A percentile compares a stretch with the other conserved stretches of the same genome.
These are phyloP conservation scores for Plasmopara viticola DNA, from an alignment of 352 stramenopile genomes.

Conservation along the genomic window DNA sequence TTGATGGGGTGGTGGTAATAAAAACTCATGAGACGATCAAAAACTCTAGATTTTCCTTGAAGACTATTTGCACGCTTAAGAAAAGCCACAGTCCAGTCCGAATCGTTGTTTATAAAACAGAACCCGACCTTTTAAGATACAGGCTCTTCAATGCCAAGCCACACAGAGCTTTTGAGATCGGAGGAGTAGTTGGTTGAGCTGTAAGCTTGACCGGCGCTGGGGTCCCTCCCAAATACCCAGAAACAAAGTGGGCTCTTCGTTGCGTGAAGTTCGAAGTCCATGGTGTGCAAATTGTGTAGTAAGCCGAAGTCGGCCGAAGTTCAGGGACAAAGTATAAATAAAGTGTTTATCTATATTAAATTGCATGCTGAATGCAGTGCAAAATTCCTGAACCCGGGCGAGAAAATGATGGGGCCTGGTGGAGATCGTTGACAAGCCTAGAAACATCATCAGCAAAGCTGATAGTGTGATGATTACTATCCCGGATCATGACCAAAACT, in stretches of 20 bases:
- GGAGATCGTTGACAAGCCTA: not conserved
- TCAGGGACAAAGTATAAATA: not conserved
- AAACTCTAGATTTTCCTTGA: not conserved
- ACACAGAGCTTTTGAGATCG: conserved; percentile 1
- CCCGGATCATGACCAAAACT: not conserved
- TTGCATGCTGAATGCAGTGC: too few species aligned
- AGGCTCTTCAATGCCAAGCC: not conserved
- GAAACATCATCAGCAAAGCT: conserved; percentile 1
- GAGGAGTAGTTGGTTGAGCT: not conserved
- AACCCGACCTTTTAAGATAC: not conserved
- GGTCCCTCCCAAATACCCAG: not conserved
- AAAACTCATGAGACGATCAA: not conserved
- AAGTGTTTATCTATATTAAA: too few species aligned
- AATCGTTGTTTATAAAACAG: not conserved
- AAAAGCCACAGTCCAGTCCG: too few species aligned
- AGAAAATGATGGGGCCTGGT: not conserved
- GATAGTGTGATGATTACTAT: not conserved
- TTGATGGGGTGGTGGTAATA: not conserved
- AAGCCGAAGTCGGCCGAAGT: not conserved
- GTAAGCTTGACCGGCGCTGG: not conserved
- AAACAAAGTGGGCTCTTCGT: not conserved
- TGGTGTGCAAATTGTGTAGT: not conserved
- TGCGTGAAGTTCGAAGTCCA: not conserved
- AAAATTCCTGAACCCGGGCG: not conserved
- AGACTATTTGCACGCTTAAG: not conserved